Conservation (phyloP, 306 rosid species). For the Chamaecrista fasciculata region DNA sequence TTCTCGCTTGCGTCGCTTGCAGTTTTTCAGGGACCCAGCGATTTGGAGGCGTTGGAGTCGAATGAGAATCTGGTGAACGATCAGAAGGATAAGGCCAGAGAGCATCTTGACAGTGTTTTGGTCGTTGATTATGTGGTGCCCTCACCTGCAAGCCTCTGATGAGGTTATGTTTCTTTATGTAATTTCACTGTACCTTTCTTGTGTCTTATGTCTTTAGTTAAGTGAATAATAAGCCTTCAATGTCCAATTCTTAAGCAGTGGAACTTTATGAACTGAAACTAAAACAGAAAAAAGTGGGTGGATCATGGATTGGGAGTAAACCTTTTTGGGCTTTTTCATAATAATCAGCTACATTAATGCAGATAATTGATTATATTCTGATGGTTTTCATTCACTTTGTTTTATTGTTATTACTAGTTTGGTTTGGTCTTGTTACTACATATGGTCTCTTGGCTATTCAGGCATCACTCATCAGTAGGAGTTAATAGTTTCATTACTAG, state of each 20-base stretch:
- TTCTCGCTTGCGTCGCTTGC: slow-evolving; percentile 75
- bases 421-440: background rate
- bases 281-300: background rate
- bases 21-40: slow-evolving; percentile 42
- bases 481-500: background rate
- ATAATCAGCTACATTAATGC: background rate
- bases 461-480: too few relatives aligned
- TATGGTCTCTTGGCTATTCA: background rate
- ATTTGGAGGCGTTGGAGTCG: slow-evolving; percentile 56
- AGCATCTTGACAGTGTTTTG: slow-evolving; percentile 53
- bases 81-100: slow-evolving; percentile 77
- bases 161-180: background rate
- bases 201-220: background rate
- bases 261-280: background rate
- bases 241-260: background rate
- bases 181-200: background rate
- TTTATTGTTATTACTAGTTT: background rate
- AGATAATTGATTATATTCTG: background rate
- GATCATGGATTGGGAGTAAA: background rate
- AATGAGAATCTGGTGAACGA: slow-evolving; percentile 42
- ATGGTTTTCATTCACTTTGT: background rate
- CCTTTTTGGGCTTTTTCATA: background rate
- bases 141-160: slow-evolving; percentile 61
- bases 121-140: slow-evolving; percentile 67
- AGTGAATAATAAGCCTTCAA: background rate